Conservation (phyloP, 1,284 basidiomycete genomes). For the Coniferiporia sulphurascens region DNA sequence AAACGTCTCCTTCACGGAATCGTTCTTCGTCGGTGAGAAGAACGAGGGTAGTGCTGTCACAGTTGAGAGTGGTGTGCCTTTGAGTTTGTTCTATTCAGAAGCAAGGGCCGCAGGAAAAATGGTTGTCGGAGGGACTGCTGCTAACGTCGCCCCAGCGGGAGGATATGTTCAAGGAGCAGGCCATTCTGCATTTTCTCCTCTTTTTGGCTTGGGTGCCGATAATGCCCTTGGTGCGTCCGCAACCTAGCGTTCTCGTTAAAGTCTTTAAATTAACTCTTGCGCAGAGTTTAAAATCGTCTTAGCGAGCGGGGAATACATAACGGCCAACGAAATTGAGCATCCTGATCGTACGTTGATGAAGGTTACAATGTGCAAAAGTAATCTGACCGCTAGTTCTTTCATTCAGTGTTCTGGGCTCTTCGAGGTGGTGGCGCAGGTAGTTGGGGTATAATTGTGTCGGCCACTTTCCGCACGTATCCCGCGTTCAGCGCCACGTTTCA, state of each 20-base stretch:
- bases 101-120: conserved; percentile 25
- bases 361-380: background rate
- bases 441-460: conserved; percentile 32
- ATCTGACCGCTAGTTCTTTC: background rate
- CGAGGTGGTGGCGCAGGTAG: conserved; percentile 32
- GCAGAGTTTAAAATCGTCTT: conserved; percentile 28
- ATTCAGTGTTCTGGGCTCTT: conserved; percentile 31
- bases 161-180: conserved; percentile 32
- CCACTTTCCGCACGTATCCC: conserved; percentile 30
- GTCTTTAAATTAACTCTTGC: background rate
- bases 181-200: conserved; percentile 27
- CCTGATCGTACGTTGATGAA: conserved; percentile 14
- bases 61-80: conserved; percentile 27
- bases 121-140: conserved; percentile 28
- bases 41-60: conserved; percentile 28
- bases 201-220: conserved; percentile 29
- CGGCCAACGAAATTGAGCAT: conserved; percentile 24
- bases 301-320: conserved; percentile 27
- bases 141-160: conserved; percentile 28
- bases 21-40: conserved; percentile 20
- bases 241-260: background rate
- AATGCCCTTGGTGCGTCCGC: conserved; percentile 26
- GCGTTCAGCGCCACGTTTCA: conserved; percentile 27
- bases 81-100: conserved; percentile 24
- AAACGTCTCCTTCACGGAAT: conserved; percentile 26